Evolutionary conservation across 2,329 filamentous ascomycete species (phyloP), one percentile per base, ranked within the genome.

Genomic region (Fusarium sp.): DNA sequence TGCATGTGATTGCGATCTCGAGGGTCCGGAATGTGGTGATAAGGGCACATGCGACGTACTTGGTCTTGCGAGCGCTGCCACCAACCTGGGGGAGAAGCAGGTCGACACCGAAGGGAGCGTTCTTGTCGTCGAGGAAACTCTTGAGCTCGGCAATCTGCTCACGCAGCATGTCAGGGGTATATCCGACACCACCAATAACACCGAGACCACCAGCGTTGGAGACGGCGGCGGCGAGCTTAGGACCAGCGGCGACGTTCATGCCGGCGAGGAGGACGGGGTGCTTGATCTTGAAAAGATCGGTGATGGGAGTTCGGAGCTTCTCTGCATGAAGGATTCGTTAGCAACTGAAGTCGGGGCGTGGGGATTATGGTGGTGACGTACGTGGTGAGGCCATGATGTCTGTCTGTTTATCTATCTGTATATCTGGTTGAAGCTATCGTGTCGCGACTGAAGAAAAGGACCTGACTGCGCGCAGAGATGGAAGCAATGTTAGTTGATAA

Each of bases 181-280:
- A 99, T 71, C 93, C 91, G 74, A 95, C 91, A 80, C 96, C 96
- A 73, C 96, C 96, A 75, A 99, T 95, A 76, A 99, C 96, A 83
- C 96, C 96, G 66, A 99, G 86, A 77, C 96, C 96, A 73, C 96
- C 96, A 53, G 96, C 96, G 82, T 99, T 97, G 74, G 95, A 97
- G 75, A 99, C 96, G 41, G 96, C 96, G 34, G 96, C 96, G 54
- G 96, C 96, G 77, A 99, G 90, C 86, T 94, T 97, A 57, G 96
- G 96, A 51, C 96, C 96, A 63, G 96, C 96, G 59, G 96, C 96
- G 69, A 98, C 96, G 86, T 99, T 98, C 96, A 99, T 99, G 80
- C 96, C 96, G 75, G 96, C 96, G 67, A 99, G 90, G 77, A 99
- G 85, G 78, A 99, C 86, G 62, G 96, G 96, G 83, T 99, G 96